Evolutionary conservation across 129 eudicot species (phyloP), one percentile per base, ranked within the genome.

Genomic region (Erigeron canadensis): DNA sequence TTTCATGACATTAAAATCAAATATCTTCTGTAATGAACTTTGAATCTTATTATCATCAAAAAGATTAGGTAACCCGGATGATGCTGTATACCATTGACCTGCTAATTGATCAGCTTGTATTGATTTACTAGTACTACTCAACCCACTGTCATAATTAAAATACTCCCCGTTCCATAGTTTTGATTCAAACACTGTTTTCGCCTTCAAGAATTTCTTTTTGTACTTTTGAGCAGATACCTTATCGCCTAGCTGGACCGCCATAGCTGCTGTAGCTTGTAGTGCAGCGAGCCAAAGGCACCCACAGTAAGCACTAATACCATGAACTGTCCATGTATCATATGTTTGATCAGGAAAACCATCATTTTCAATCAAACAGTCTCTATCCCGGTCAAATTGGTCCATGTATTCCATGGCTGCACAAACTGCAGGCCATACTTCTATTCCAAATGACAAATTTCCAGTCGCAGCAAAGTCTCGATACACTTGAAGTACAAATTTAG

Each of bases 321-420:
- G 98, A 60, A 89, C 98, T 1, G 98, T 93, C 98, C 98, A 93
- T 10, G 98, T 67, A 81, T 93, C 98, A n/a, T 93, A 93, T 9
- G 98, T 93, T 77, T 93, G 98, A 80, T 93, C 98, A 0, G 98
- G 98, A 58, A 93, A 93, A 55, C 98, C 98, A 60, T 93, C 96
- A 62, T 93, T 93, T 60, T 93, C 98, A 45, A 93, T 89, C 5
- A 93, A 69, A 61, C 92, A 73, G 70, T 93, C 98, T 12, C 81
- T 55, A 18, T 93, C 98, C 70, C 84, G 69, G 62, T 93, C 98
- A 54, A 93, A 93, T 40, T 85, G 98, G 18, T 93, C 96, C 98
- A 93, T 93, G 71, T 93, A 93, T 45, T 87, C 98, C 71, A 93
- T 93, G 51, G 98, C 98, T 44, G 98, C 96, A 67, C 96, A 69